These are phyloP conservation scores for Dipodascus geniculatus DNA, from an alignment of 805 yeast species.

Conservation along the genomic window DNA sequence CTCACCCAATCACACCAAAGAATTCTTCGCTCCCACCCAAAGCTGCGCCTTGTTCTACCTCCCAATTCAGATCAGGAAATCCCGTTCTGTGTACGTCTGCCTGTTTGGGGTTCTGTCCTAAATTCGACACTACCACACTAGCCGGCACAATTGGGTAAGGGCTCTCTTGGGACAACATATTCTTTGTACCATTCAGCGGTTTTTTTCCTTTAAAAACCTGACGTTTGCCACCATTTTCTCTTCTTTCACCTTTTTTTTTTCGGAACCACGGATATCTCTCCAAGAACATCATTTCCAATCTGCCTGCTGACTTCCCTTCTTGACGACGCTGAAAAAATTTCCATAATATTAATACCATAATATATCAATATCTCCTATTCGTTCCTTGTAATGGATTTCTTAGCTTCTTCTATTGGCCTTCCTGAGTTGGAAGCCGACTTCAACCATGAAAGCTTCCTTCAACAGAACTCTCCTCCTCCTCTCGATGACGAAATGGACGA, in stretches of 20 bases:
- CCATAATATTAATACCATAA: background rate
- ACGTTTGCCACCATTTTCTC: background rate
- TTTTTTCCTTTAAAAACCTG: background rate
- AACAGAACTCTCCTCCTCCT: background rate
- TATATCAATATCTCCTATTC: background rate
- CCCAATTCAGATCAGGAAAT: background rate
- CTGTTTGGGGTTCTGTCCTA: background rate
- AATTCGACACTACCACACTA: no score
- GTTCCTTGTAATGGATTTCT: background rate
- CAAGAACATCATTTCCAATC: background rate
- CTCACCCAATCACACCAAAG: background rate
- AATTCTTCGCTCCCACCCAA: no score
- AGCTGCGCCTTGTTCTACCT: background rate
- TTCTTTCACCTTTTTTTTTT: background rate
- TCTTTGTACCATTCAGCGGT: background rate
- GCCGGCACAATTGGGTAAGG: no score
- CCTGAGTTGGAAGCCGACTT: background rate
- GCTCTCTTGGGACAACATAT: no score
- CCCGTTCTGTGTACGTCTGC: background rate
- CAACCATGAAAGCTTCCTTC: background rate
- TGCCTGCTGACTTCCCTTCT: no score
- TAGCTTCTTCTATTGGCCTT: background rate
- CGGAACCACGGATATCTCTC: background rate
- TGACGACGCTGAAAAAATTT: background rate
- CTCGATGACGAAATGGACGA: background rate